These are phyloP conservation scores for Melampsora larici-populina DNA, from an alignment of 1,284 basidiomycete genomes.

Conservation along the genomic window DNA sequence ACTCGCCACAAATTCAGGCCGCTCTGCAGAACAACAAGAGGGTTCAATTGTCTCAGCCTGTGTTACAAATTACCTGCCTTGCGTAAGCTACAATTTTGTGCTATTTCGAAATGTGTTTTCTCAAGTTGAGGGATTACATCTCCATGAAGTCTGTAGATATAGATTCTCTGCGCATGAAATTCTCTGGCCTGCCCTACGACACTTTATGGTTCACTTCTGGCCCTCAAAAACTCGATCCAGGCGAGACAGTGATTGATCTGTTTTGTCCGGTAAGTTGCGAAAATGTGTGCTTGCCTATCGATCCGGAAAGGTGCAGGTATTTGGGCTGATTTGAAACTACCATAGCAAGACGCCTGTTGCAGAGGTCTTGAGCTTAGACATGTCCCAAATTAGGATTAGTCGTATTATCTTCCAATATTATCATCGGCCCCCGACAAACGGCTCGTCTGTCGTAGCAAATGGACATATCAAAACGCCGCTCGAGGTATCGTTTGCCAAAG, in stretches of 20 bases:
- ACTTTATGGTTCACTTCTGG: slow-evolving; percentile 39
- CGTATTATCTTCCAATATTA: slow-evolving; percentile 53
- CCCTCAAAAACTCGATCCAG: slow-evolving; percentile 16
- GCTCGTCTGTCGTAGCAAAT: neutral
- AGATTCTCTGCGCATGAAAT: slow-evolving; percentile 42
- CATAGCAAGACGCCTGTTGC: slow-evolving; percentile 62
- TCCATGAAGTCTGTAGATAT: slow-evolving; percentile 32
- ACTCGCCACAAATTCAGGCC: slow-evolving; percentile 57
- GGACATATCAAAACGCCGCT: neutral
- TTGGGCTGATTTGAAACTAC: slow-evolving; percentile 1
- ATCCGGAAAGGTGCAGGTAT: neutral
- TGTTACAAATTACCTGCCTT: slow-evolving; percentile 67
- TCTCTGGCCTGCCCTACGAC: slow-evolving; percentile 21
- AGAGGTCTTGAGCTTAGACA: slow-evolving; percentile 57
- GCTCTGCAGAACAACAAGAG: slow-evolving; percentile 62
- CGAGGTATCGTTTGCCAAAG: slow-evolving; percentile 38
- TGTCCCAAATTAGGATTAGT: slow-evolving; percentile 51
- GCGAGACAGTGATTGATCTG: slow-evolving; percentile 27
- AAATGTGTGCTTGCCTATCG: neutral
- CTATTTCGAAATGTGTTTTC: neutral
- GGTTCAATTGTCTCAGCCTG: slow-evolving; percentile 63
- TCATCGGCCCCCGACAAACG: slow-evolving; percentile 55
- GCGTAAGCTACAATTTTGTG: slow-evolving; percentile 59
- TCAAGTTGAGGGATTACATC: neutral
- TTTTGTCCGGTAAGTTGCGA: slow-evolving; percentile 41